A percentile compares a stretch with the other conserved stretches of the same genome.
Evolutionary conservation across 1,139 yeast species (phyloP).

Genomic region (Hansenula sp.): DNA sequence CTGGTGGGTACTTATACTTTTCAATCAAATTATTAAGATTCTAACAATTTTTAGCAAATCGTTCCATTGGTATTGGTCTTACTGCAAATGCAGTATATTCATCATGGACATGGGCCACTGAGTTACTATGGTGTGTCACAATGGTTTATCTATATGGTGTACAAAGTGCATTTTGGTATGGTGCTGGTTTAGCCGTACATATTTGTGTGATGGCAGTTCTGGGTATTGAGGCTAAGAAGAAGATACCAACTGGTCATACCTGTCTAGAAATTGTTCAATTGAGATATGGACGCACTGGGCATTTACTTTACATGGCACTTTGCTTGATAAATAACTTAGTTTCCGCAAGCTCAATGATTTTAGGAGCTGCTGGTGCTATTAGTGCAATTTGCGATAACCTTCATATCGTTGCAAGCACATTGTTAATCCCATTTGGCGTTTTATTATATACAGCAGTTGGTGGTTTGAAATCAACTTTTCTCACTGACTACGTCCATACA

Average conservation of each 20-base stretch:
- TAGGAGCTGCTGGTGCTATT: slow-evolving; percentile 35
- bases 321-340: slow-evolving; percentile 31
- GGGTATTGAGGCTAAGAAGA: slow-evolving; percentile 38
- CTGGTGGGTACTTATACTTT: too few species aligned
- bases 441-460: slow-evolving; percentile 34
- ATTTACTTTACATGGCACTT: slow-evolving; percentile 29
- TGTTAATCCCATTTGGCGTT: slow-evolving; percentile 36
- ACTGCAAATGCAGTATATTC: slow-evolving; percentile 46
- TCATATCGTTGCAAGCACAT: slow-evolving; percentile 41
- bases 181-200: slow-evolving; percentile 36
- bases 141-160: slow-evolving; percentile 41
- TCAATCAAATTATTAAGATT: too few species aligned
- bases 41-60: too few species aligned
- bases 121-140: slow-evolving; percentile 44
- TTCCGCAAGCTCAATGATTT: slow-evolving; percentile 33
- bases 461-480: slow-evolving; percentile 37
- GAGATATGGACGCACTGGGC: slow-evolving; percentile 34
- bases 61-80: slow-evolving; percentile 42
- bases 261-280: slow-evolving; percentile 36
- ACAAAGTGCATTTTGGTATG: slow-evolving; percentile 34
- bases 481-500: slow-evolving; percentile 34
- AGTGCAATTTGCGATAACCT: slow-evolving; percentile 33
- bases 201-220: slow-evolving; percentile 35
- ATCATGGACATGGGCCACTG: slow-evolving; percentile 51
- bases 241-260: slow-evolving; percentile 40